Conservation (phyloP, 176 grass and related monocot species). For the Aegilops longissima region DNA sequence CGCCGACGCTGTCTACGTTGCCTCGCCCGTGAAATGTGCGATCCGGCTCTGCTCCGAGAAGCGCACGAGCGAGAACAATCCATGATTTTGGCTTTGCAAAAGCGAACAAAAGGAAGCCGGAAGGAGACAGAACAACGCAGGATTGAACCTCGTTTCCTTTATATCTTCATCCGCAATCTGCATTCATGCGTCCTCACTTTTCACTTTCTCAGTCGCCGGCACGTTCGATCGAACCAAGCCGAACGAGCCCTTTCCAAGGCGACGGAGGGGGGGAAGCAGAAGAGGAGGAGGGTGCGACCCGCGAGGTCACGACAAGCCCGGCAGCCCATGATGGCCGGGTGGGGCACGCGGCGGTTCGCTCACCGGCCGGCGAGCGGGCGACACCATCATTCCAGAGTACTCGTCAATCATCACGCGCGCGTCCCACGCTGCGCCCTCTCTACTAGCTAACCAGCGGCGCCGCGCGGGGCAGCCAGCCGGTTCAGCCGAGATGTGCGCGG, state of each 20-base stretch:
- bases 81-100: slow-evolving; percentile 10
- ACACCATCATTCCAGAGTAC: slow-evolving; percentile 29
- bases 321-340: neutral
- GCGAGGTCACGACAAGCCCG: neutral
- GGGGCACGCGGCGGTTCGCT: slow-evolving; percentile 28
- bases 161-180: neutral
- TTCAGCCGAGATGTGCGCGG: neutral
- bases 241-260: neutral
- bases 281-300: neutral
- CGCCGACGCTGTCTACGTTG: slow-evolving; percentile 16
- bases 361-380: slow-evolving; percentile 31
- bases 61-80: neutral
- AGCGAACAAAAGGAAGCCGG: neutral
- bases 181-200: neutral
- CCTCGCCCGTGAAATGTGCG: slow-evolving; percentile 15
- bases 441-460: neutral
- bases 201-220: neutral
- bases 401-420: slow-evolving; percentile 33
- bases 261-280: neutral
- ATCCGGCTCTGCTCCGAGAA: neutral
- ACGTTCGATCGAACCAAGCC: neutral
- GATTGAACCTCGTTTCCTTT: slow-evolving; percentile 8
- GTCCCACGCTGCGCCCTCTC: slow-evolving; percentile 9
- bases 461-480: no score
- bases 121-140: neutral